These are phyloP conservation scores for Venturia carpophila DNA, from an alignment of 2,329 filamentous ascomycete genomes.

Conservation along the genomic window DNA sequence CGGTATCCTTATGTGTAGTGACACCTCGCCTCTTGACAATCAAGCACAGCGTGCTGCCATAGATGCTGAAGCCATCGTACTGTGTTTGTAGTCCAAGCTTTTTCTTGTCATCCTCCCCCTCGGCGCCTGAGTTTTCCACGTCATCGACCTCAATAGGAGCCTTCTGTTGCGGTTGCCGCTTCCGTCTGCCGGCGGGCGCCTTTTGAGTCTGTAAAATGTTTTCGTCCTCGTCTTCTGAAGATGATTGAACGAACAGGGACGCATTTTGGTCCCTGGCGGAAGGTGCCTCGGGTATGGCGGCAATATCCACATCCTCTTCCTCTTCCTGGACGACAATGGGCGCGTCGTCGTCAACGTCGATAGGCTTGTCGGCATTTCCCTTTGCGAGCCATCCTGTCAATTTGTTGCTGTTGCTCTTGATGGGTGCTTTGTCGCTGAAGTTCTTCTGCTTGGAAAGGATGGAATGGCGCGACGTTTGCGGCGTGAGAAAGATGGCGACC, in stretches of 20 bases:
- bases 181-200: background rate
- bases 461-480: constrained; percentile 76
- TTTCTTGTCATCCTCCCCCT: constrained; percentile 68
- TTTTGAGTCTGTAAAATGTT: constrained; percentile 2
- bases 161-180: background rate
- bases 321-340: constrained; percentile 50
- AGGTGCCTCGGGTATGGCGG: constrained; percentile 19
- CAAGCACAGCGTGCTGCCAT: constrained; percentile 84
- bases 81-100: constrained; percentile 78
- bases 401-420: constrained; percentile 40
- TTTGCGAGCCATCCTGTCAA: constrained; percentile 40
- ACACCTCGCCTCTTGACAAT: constrained; percentile 65
- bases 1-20: constrained; percentile 21
- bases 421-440: constrained; percentile 40
- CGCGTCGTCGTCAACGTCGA: constrained; percentile 34
- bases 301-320: constrained; percentile 48
- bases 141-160: background rate
- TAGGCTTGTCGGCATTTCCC: constrained; percentile 35
- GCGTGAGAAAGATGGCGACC: constrained; percentile 86
- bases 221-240: constrained; percentile 22
- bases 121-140: constrained; percentile 19
- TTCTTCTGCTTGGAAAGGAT: constrained; percentile 79
- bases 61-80: constrained; percentile 95
- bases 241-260: constrained; percentile 14
- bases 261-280: constrained; percentile 21